Evolutionary conservation across 2,329 filamentous ascomycete genomes (phyloP).

Genomic region (Colletotrichum gloeosporioides): DNA sequence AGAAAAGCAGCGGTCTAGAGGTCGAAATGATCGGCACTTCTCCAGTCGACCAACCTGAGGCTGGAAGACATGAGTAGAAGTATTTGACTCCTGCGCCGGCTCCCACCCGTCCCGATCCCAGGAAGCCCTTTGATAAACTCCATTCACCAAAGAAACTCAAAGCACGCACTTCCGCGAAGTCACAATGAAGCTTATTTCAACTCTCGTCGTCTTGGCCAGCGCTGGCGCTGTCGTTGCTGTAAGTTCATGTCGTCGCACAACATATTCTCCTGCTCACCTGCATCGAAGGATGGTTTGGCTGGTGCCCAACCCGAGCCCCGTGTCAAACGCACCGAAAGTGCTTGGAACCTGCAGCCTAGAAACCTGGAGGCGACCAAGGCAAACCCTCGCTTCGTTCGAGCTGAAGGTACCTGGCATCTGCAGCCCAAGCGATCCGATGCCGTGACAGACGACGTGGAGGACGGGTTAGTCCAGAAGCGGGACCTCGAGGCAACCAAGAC

Average conservation of each 20-base stretch:
- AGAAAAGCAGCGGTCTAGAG: not conserved
- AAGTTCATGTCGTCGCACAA: not conserved
- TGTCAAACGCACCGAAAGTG: not conserved
- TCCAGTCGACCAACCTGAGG: not conserved
- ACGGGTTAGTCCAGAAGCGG: rapidly evolving
- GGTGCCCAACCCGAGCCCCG: not conserved
- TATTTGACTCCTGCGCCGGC: not conserved
- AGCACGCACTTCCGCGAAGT: not conserved
- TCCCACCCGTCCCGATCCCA: not conserved
- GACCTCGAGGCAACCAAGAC: not conserved
- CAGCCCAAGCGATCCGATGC: not conserved
- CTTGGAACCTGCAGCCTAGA: not conserved
- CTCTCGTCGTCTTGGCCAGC: not conserved
- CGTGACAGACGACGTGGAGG: not conserved
- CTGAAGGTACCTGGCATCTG: not conserved
- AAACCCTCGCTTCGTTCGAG: not conserved
- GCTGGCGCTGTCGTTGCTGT: not conserved
- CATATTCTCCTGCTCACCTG: not conserved
- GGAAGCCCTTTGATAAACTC: not conserved
- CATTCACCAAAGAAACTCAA: not conserved
- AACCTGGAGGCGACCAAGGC: not conserved
- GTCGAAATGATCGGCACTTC: not conserved
- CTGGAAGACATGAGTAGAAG: not conserved
- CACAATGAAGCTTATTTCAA: not conserved
- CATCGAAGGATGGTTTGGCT: not conserved